Percentiles rank a stretch among this genome's conserved stretches.
phyloP scores from a whole-genome alignment of 2,329 filamentous ascomycete species.

The Penicillium sumatraense region DNA sequence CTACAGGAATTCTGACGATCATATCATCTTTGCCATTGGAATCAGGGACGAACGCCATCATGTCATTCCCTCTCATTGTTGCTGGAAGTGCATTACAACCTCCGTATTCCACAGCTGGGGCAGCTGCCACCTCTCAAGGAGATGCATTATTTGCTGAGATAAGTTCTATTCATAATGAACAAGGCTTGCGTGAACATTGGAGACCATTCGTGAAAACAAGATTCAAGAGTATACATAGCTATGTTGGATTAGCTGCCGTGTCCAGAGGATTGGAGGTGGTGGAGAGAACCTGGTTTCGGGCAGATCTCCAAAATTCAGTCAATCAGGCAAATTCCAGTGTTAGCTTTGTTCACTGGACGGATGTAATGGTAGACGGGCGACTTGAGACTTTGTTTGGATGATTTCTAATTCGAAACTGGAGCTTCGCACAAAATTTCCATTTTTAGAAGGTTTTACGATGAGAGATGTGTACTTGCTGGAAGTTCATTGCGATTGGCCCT shows the following conservation, averaged over 20 bases:
- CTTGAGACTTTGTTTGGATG: background rate
- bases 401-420: background rate
- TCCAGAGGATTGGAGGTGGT: background rate
- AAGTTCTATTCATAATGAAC: background rate
- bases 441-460: background rate
- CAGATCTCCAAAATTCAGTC: background rate
- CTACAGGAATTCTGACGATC: background rate
- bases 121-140: background rate
- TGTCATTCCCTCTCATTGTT: background rate
- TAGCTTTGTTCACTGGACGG: background rate
- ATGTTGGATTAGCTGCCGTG: background rate
- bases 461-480: background rate
- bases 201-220: background rate
- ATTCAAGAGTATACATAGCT: background rate
- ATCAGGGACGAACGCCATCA: background rate
- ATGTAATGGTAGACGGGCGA: slow-evolving; percentile 1
- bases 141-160: background rate
- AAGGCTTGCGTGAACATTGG: background rate
- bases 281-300: background rate
- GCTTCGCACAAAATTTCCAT: background rate
- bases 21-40: background rate
- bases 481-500: background rate
- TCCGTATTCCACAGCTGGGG: background rate
- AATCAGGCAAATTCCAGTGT: background rate
- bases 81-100: background rate